Base-by-base conservation (phyloP, 2,329 filamentous ascomycete species). In the Pseudogymnoascus sp. region DNA sequence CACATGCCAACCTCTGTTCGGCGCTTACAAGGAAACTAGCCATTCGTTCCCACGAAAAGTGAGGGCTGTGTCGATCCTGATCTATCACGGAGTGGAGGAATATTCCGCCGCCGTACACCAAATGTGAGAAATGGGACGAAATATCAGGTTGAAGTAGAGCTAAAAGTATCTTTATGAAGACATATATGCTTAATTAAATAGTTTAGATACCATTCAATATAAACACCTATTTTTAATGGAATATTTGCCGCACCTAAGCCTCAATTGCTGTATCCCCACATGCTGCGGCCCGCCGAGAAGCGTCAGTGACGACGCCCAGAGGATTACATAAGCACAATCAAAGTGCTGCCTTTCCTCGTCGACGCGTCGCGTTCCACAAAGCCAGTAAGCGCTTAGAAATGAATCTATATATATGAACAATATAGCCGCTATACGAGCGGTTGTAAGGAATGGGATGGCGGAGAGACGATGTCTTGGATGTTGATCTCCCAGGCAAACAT, bases 401-500 rank as follows among this genome's bases (percentile, higher is more conserved):
- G 28, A 33, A 7, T 55, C 49, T 55, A 55, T 33, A 35, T 55
- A 33, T 55, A 55, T 55, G 49, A 55, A 18, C n/a, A 21, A 14
- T 55, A 55, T 55, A 35, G 28, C 28, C 28, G 28, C n/a, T 55
- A 55, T 55, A 55, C 49, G 49, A 55, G 28, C 25, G 49, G 28
- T 8, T 55, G 49, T 21, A 33, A 18, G 28, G 16, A 21, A 35
- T 18, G 49, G 28, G 9, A 55, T 55, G 28, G 45, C 12, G 45
- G 25, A 21, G 49, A 18, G 5, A 9, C 3, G 2, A 55, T 33
- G 28, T 33, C 49, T 55, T 55, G 49, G 49, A 14, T 33, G 49
- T 21, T 12, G 49, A 55, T 55, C 28, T 35, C n/a, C 28, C 28
- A 55, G 16, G 49, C 49, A 55, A 33, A 55, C 28, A 14, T 55